phyloP scores from a whole-genome alignment of 2,329 filamentous ascomycete species.

The Aspergillus fumigatiaffinis region DNA sequence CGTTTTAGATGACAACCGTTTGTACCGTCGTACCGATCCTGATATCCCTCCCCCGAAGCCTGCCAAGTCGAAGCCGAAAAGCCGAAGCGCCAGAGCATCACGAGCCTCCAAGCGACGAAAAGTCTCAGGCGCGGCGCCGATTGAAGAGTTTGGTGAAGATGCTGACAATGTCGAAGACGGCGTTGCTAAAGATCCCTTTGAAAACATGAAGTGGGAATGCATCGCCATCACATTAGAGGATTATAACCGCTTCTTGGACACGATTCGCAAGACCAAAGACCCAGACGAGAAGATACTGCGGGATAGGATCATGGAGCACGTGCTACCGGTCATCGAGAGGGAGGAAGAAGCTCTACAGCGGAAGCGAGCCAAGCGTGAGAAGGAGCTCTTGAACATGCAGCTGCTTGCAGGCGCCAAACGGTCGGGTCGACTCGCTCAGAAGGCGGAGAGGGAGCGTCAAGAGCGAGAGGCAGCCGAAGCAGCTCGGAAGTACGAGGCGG shows the following conservation, averaged over 20 bases:
- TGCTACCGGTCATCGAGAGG: constrained; percentile 80
- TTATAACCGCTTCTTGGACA: constrained; percentile 66
- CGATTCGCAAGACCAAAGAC: constrained; percentile 72
- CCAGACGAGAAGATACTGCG: constrained; percentile 78
- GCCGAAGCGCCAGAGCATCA: constrained; percentile 60
- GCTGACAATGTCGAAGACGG: constrained; percentile 34
- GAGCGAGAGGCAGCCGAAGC: constrained; percentile 69
- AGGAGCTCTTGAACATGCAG: constrained; percentile 74
- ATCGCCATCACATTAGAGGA: constrained; percentile 77
- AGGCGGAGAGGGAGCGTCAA: constrained; percentile 71
- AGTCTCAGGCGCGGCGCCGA: constrained; percentile 34
- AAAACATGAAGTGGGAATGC: constrained; percentile 84
- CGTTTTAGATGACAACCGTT: constrained; percentile 86
- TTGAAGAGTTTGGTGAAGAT: constrained; percentile 44
- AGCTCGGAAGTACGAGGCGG: constrained; percentile 60
- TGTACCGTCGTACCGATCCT: constrained; percentile 83
- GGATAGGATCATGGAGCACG: constrained; percentile 67
- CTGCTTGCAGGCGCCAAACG: constrained; percentile 92
- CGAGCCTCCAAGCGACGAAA: constrained; percentile 72
- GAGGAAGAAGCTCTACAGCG: constrained; percentile 65
- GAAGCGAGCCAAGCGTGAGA: constrained; percentile 71
- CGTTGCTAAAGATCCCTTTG: constrained; percentile 59
- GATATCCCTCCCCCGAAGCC: constrained; percentile 55
- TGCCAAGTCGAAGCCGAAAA: constrained; percentile 61
- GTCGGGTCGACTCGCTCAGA: constrained; percentile 82